A percentile compares a stretch with the other conserved stretches of the same genome.
Conservation (phyloP, 2,329 filamentous ascomycete species). For the Nigrograna mackinnonii region DNA sequence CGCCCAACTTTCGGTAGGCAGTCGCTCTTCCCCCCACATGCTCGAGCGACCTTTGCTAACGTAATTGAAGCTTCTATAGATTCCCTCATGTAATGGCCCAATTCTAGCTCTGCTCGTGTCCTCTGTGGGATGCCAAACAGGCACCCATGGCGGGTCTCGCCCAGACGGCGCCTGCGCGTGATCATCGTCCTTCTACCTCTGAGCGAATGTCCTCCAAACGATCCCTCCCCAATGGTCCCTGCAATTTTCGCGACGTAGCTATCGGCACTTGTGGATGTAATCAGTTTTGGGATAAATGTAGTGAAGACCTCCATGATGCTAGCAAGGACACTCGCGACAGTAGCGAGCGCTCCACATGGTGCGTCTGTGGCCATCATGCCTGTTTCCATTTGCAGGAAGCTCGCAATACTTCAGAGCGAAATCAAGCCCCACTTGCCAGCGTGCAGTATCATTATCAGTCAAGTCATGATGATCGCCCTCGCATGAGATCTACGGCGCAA, state of each 20-base stretch:
- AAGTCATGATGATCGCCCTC: conserved; percentile 17
- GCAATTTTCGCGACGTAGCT: conserved; percentile 55
- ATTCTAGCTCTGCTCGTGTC: conserved; percentile 14
- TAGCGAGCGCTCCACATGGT: conserved; percentile 45
- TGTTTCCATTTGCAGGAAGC: conserved; percentile 53
- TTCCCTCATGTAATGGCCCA: no score
- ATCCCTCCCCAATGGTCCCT: conserved; percentile 54
- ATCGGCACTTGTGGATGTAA: conserved; percentile 56
- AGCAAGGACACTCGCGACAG: conserved; percentile 24
- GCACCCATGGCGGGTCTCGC: conserved; percentile 36
- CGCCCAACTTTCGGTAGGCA: no score
- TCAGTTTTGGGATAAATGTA: conserved; percentile 53
- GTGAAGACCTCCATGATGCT: conserved; percentile 33
- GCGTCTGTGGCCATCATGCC: conserved; percentile 61
- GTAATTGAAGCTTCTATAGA: no score
- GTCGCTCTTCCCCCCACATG: no score
- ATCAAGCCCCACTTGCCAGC: conserved; percentile 11
- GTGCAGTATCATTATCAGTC: conserved; percentile 9
- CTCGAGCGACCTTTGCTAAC: no score
- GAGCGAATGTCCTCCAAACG: conserved; percentile 29
- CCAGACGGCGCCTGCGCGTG: conserved; percentile 14
- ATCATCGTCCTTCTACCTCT: conserved; percentile 18
- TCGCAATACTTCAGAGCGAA: conserved; percentile 19
- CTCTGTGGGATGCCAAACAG: conserved; percentile 35
- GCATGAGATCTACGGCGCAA: conserved; percentile 13